Percentiles rank a stretch among this genome's conserved stretches.
phyloP scores from a whole-genome alignment of 179 eudicot genomes.

The Nepenthes alata region DNA sequence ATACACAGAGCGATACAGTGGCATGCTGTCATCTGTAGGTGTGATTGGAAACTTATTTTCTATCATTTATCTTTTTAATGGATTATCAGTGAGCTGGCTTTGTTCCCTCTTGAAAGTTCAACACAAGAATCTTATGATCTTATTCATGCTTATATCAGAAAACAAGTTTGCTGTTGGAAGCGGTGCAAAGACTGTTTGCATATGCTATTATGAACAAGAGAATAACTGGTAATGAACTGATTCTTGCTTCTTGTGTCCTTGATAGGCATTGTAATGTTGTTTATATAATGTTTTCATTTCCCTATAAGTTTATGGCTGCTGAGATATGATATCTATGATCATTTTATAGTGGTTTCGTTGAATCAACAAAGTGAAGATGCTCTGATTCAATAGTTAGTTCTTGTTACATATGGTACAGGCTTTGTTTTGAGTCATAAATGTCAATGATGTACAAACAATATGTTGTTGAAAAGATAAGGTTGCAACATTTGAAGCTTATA shows the following conservation, averaged over 20 bases:
- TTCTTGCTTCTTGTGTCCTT: background rate
- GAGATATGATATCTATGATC: too few species aligned
- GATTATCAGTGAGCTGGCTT: background rate
- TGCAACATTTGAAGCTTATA: too few species aligned
- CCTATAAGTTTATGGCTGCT: too few species aligned
- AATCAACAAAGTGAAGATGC: too few species aligned
- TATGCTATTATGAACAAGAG: slow-evolving; percentile 98
- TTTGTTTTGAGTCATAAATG: background rate
- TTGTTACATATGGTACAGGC: background rate
- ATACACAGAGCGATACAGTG: too few species aligned
- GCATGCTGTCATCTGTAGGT: too few species aligned
- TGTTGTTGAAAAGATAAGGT: too few species aligned
- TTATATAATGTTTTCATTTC: background rate
- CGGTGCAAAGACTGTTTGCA: slow-evolving; percentile 97
- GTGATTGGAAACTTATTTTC: too few species aligned
- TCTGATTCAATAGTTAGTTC: too few species aligned
- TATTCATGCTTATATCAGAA: slow-evolving; percentile 35
- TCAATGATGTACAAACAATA: too few species aligned
- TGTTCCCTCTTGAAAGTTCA: background rate
- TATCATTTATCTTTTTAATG: too few species aligned
- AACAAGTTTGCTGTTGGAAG: slow-evolving; percentile 99
- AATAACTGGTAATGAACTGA: slow-evolving; percentile 60
- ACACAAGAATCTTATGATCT: slow-evolving; percentile 5
- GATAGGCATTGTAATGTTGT: background rate
- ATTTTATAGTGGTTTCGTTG: too few species aligned